phyloP scores from a whole-genome alignment of 164 flowering plant genomes.

The Aristolochia fimbriata region DNA sequence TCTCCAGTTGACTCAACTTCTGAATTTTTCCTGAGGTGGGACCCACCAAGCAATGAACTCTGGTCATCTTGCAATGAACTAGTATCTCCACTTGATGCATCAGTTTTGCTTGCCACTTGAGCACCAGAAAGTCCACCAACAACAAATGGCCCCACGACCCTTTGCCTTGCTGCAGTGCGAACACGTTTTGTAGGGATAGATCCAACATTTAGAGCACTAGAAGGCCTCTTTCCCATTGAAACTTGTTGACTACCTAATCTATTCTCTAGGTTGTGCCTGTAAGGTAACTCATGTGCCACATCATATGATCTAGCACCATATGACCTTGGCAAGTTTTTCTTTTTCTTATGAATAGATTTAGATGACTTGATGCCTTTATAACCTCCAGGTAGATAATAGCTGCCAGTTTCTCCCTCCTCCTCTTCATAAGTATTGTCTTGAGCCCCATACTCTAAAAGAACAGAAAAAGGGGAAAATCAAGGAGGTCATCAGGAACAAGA shows the following conservation, averaged over 20 bases:
- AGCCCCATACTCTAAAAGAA: conserved; percentile 36
- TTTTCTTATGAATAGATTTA: conserved; percentile 45
- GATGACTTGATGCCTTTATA: conserved; percentile 47
- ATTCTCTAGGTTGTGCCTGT: conserved; percentile 35
- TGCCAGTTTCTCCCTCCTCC: conserved; percentile 70
- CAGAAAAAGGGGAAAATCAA: conserved; percentile 9
- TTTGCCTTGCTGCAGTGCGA: conserved; percentile 90
- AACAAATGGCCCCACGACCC: conserved; percentile 54
- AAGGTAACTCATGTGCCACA: conserved; percentile 36
- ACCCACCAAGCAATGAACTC: conserved; percentile 64
- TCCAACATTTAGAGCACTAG: conserved; percentile 47
- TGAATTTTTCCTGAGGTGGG: conserved; percentile 39
- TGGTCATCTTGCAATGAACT: conserved; percentile 93
- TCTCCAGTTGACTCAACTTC: conserved; percentile 81
- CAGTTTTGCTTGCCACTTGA: conserved; percentile 47
- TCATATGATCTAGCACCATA: conserved; percentile 44
- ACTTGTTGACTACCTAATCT: conserved; percentile 36
- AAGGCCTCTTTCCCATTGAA: conserved; percentile 53
- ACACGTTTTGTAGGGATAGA: conserved; percentile 80
- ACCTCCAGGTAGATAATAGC: conserved; percentile 44
- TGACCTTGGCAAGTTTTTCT: conserved; percentile 36
- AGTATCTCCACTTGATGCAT: conserved; percentile 96
- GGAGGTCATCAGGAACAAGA: background rate
- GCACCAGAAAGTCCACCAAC: conserved; percentile 35
- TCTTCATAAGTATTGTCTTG: conserved; percentile 54